These are phyloP conservation scores for Excoecaria agallocha DNA, from an alignment of 345 rosid species.

Conservation along the genomic window DNA sequence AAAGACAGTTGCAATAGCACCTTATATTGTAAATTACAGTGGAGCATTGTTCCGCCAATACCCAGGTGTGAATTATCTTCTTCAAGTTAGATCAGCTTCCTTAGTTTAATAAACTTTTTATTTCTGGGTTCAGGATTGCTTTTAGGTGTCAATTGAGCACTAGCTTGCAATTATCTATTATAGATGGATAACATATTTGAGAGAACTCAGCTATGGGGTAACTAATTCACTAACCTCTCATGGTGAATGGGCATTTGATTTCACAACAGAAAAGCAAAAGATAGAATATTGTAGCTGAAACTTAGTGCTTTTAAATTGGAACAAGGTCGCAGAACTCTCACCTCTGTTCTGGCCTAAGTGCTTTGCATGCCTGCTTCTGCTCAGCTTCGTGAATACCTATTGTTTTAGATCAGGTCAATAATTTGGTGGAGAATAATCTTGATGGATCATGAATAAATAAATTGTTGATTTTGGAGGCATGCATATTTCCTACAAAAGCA, in stretches of 20 bases:
- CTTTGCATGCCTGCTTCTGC: background rate
- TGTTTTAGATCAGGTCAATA: background rate
- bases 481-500: background rate
- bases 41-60: slow-evolving; percentile 93
- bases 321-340: background rate
- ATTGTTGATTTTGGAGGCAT: background rate
- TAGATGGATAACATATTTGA: background rate
- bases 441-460: background rate
- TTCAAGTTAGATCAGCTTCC: background rate
- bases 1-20: slow-evolving; percentile 91
- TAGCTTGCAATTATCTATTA: background rate
- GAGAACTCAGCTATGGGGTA: background rate
- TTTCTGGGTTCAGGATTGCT: background rate
- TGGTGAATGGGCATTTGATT: background rate
- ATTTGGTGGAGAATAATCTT: too few species aligned
- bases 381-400: background rate
- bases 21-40: slow-evolving; percentile 73
- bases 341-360: too few species aligned
- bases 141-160: background rate
- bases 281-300: background rate
- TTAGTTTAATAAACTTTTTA: background rate
- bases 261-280: background rate
- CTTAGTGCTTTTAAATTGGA: background rate
- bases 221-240: background rate
- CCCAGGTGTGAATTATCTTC: slow-evolving; percentile 55